phyloP scores from a whole-genome alignment of 1,284 basidiomycete genomes.

The Xerocomus amazonicus region DNA sequence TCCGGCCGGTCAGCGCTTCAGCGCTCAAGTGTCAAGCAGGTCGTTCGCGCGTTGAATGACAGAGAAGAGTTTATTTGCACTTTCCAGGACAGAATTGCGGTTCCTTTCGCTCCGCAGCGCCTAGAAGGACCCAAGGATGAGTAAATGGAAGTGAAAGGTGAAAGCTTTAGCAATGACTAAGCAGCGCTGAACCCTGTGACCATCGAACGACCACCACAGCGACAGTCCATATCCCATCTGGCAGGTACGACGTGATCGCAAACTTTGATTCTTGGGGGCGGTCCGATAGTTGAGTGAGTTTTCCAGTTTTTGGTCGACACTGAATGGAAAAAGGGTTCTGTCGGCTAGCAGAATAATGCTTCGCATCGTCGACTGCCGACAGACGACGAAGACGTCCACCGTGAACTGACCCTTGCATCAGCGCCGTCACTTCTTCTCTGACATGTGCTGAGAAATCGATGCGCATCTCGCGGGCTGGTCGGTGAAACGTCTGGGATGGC shows the following conservation, averaged over 20 bases:
- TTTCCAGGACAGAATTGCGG: not conserved
- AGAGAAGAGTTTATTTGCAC: constrained; percentile 3
- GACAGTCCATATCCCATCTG: no score
- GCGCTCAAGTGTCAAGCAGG: not conserved
- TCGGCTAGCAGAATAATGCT: no score
- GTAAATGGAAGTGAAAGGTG: constrained; percentile 9
- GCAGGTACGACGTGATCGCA: no score
- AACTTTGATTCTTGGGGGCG: no score
- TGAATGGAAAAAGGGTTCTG: no score
- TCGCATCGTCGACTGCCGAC: no score
- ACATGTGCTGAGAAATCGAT: no score
- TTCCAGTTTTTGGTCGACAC: not conserved
- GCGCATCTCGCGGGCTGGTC: no score
- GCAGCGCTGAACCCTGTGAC: not conserved
- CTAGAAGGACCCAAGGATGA: constrained; percentile 2
- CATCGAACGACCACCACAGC: not conserved
- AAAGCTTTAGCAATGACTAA: constrained; percentile 19
- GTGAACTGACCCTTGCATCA: no score
- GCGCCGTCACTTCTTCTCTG: no score
- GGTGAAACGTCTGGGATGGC: no score
- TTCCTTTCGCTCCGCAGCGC: constrained; percentile 1
- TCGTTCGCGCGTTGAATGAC: not conserved
- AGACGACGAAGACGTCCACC: no score
- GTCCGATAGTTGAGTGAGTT: not conserved
- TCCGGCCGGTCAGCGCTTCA: not conserved